phyloP scores from a whole-genome alignment of 805 yeast species.

The Candida coquimbonensis region DNA sequence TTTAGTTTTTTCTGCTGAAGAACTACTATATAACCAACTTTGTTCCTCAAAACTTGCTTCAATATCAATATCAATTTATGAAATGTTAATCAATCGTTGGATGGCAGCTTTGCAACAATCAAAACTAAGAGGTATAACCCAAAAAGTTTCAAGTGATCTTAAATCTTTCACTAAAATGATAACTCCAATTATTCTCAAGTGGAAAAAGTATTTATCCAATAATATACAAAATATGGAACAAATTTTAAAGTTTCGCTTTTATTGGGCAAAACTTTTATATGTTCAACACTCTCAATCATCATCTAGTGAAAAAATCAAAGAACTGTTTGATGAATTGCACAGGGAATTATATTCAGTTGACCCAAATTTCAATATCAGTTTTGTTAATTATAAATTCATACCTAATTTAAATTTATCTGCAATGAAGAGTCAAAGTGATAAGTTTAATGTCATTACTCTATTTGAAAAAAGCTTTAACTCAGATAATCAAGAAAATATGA shows the following conservation, averaged over 20 bases:
- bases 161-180: conserved; percentile 30
- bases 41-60: neutral
- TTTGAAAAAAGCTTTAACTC: conserved; percentile 37
- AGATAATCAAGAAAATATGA: conserved; percentile 22
- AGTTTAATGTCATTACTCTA: conserved; percentile 59
- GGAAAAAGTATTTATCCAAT: conserved; percentile 30
- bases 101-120: conserved; percentile 24
- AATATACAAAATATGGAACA: conserved; percentile 6
- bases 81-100: conserved; percentile 39
- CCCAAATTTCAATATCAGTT: conserved; percentile 27
- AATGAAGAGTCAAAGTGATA: conserved; percentile 58
- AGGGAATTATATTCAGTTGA: conserved; percentile 9
- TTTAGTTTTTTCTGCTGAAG: conserved; percentile 20
- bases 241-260: conserved; percentile 25
- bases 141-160: conserved; percentile 26
- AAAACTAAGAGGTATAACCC: conserved; percentile 10
- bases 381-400: conserved; percentile 54
- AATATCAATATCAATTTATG: conserved; percentile 31
- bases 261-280: conserved; percentile 43
- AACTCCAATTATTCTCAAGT: conserved; percentile 37
- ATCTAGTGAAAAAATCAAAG: conserved; percentile 26
- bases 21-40: conserved; percentile 7
- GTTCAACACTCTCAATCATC: conserved; percentile 34
- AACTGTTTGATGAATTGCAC: conserved; percentile 21
- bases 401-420: conserved; percentile 45